Base-by-base conservation (phyloP, 2,329 filamentous ascomycete species). In the Calonectria leucothoes region DNA sequence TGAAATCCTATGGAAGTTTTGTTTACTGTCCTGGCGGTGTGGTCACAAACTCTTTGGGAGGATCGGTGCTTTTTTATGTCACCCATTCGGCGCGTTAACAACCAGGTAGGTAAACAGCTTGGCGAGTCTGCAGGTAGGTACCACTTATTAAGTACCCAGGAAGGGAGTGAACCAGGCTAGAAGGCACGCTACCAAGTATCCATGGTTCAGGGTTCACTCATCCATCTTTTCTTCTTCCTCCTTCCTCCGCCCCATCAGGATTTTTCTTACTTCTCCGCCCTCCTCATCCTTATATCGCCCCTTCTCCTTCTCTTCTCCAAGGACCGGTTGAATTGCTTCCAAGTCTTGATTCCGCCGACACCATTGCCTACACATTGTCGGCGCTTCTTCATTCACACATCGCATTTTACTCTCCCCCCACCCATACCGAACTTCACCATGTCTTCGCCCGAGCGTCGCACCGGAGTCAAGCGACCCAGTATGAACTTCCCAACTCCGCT, bases 391-490 rank as follows among this genome's bases (percentile, higher is more conserved):
- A 39, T 27, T 37, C 17, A 23, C 33, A 7, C 6, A 61, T 27
- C 55, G 33, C 33, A 14, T 61, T 39, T 17, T 23, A 39, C n/a
- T 10, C n/a, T 25, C 23, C 33, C 33, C 35, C 55, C n/a, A 37
- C 35, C 6, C 45, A 49, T 68, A 72, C 66, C 55, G 68, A 67
- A 61, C 55, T 55, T 71, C 69, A 78, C 66, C 66, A 86, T 86
- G 85, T 84, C 85, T 66, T 85, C 84, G 59, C 83, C 85, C 48
- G 85, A 87, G 75, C 82, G 80, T 74, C 84, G 84, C 68, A 80
- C 83, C 73, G 85, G 85, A 74, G 82, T 85, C 27, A 87, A 87
- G 80, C 83, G 86, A 74, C 86, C 85, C 72, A 84, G 86, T 87
- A 85, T 83, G 84, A 74, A 66, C 48, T 51, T 67, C 48, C 35